phyloP scores from a whole-genome alignment of 2,329 filamentous ascomycete genomes.

The Cladophialophora chaetospira region DNA sequence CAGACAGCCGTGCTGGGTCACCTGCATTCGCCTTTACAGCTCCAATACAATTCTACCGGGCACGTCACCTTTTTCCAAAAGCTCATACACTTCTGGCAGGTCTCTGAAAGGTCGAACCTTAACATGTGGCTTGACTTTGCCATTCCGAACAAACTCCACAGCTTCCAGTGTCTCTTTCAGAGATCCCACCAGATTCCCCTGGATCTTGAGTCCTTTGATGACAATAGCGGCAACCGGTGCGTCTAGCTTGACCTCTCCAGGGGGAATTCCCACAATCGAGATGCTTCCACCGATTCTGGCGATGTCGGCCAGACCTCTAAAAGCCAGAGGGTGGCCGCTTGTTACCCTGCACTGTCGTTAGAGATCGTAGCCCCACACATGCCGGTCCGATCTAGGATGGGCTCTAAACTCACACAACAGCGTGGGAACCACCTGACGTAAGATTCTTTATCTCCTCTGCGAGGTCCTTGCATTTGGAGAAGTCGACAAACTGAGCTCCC shows the following conservation, averaged over 20 bases:
- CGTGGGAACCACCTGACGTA: conserved; percentile 41
- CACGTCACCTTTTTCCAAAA: conserved; percentile 49
- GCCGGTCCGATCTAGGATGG: too few species aligned
- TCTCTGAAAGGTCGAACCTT: conserved; percentile 47
- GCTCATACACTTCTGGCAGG: conserved; percentile 46
- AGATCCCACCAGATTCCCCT: conserved; percentile 48
- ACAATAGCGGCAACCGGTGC: conserved; percentile 48
- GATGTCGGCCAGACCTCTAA: conserved; percentile 44
- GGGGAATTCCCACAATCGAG: conserved; percentile 49
- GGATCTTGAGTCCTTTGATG: conserved; percentile 48
- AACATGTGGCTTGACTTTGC: conserved; percentile 47
- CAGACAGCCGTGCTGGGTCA: not conserved
- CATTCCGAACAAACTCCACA: conserved; percentile 46
- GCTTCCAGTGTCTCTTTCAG: conserved; percentile 51
- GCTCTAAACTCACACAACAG: too few species aligned
- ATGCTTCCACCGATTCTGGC: conserved; percentile 47
- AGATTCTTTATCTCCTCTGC: conserved; percentile 40
- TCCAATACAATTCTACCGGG: conserved; percentile 47
- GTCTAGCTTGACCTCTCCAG: conserved; percentile 42
- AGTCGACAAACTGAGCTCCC: conserved; percentile 48
- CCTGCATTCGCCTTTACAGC: conserved; percentile 11
- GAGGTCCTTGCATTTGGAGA: conserved; percentile 39
- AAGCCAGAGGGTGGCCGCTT: conserved; percentile 46
- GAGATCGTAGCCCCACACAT: too few species aligned
- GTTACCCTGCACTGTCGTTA: too few species aligned